These are phyloP conservation scores for Coemansia javaensis DNA, from an alignment of 192 early-diverging fungal species.

Conservation along the genomic window DNA sequence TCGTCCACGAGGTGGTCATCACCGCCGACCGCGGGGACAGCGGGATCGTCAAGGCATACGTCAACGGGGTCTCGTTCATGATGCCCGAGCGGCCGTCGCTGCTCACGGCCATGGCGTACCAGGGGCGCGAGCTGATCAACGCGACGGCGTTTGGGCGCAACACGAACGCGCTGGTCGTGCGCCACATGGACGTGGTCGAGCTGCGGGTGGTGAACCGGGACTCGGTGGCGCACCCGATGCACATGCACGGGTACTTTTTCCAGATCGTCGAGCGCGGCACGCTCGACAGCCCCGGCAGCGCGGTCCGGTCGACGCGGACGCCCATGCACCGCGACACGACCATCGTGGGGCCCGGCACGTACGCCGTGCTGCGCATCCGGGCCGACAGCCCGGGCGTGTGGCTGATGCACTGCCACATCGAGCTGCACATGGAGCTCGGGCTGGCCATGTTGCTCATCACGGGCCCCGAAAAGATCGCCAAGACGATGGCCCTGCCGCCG, in stretches of 20 bases:
- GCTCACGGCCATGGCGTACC: constrained; percentile 56
- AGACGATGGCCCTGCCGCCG: constrained; percentile 50
- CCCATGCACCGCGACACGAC: constrained; percentile 67
- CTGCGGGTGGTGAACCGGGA: constrained; percentile 69
- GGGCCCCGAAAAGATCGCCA: constrained; percentile 58
- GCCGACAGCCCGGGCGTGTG: constrained; percentile 81
- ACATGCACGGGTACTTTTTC: constrained; percentile 83
- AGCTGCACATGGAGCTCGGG: constrained; percentile 60
- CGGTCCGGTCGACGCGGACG: constrained; percentile 16
- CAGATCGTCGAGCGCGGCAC: constrained; percentile 63
- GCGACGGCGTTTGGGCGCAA: constrained; percentile 55
- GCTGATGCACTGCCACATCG: constrained; percentile 79
- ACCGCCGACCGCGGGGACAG: constrained; percentile 49
- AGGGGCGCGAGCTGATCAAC: constrained; percentile 46
- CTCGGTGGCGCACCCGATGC: constrained; percentile 66
- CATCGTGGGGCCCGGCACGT: constrained; percentile 53
- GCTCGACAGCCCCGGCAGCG: constrained; percentile 42
- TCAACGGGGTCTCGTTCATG: constrained; percentile 66
- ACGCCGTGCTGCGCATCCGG: constrained; percentile 62
- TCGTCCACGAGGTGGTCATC: constrained; percentile 17
- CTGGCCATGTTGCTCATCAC: constrained; percentile 66
- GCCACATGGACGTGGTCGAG: constrained; percentile 60
- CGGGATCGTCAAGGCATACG: constrained; percentile 63
- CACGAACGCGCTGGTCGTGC: constrained; percentile 55
- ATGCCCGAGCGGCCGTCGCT: constrained; percentile 58